These are phyloP conservation scores for Neonectria punicea DNA, from an alignment of 2,329 filamentous ascomycete species.

Conservation along the genomic window DNA sequence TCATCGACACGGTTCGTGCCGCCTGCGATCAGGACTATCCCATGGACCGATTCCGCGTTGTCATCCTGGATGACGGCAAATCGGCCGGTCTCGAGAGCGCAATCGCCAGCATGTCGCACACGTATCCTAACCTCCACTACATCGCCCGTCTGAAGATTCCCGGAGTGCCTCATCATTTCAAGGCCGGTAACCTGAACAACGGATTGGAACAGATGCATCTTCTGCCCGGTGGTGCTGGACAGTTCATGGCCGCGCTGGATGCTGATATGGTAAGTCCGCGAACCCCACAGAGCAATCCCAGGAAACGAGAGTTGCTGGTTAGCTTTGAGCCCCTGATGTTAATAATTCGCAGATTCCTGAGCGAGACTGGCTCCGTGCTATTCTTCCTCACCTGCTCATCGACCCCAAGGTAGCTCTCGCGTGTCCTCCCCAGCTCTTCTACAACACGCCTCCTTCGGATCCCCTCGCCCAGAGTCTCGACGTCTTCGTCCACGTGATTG, in stretches of 20 bases:
- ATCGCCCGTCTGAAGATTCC: conserved; percentile 61
- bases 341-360: conserved; percentile 62
- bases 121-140: conserved; percentile 63
- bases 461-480: conserved; percentile 68
- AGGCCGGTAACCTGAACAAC: conserved; percentile 73
- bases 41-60: conserved; percentile 60
- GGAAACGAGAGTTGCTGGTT: too few species aligned
- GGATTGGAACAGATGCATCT: conserved; percentile 61
- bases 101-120: conserved; percentile 50
- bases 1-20: conserved; percentile 66
- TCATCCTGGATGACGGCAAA: conserved; percentile 66
- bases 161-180: conserved; percentile 66
- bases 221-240: conserved; percentile 65
- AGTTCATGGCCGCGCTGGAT: conserved; percentile 72
- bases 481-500: conserved; percentile 66
- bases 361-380: conserved; percentile 66
- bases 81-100: conserved; percentile 55
- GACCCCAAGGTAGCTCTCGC: conserved; percentile 67
- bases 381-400: conserved; percentile 68
- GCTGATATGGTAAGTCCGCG: conserved; percentile 66
- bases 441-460: conserved; percentile 69
- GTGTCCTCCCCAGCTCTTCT: conserved; percentile 71
- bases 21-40: conserved; percentile 67
- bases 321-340: neutral
- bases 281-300: too few species aligned